Conservation (phyloP, 768 basidiomycete species). For the Trametes cingulata region DNA sequence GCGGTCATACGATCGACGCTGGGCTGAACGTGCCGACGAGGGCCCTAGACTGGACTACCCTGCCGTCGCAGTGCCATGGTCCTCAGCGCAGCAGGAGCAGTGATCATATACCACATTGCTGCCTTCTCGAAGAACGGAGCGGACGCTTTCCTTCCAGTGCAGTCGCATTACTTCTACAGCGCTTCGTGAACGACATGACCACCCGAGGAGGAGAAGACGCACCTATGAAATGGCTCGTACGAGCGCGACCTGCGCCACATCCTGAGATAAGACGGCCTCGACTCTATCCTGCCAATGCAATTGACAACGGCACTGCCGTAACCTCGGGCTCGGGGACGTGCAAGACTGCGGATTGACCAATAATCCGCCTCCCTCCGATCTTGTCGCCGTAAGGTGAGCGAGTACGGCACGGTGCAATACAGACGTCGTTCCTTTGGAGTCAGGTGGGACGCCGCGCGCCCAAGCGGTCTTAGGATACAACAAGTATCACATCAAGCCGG, state of each 20-base stretch:
- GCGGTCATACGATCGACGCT: too few relatives aligned
- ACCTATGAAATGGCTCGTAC: not conserved
- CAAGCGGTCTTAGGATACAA: not conserved
- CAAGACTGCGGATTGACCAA: not conserved
- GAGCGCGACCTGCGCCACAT: not conserved
- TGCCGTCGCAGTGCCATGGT: too few relatives aligned
- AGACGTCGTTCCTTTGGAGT: not conserved
- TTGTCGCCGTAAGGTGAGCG: not conserved
- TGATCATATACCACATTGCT: too few relatives aligned
- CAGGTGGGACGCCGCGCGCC: not conserved
- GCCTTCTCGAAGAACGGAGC: too few relatives aligned
- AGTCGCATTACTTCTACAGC: not conserved
- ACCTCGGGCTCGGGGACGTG: not conserved
- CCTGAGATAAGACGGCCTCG: slow-evolving; percentile 1
- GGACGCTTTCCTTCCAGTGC: not conserved
- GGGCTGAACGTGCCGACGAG: too few relatives aligned
- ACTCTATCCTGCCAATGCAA: too few relatives aligned
- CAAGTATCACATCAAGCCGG: not conserved
- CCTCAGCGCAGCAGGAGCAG: too few relatives aligned
- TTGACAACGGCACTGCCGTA: slow-evolving; percentile 5
- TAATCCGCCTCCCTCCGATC: not conserved
- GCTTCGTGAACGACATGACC: not conserved
- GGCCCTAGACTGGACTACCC: too few relatives aligned
- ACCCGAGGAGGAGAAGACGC: not conserved
- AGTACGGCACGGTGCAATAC: not conserved